Base-by-base conservation (phyloP, 768 basidiomycete genomes). In the Porpolomopsis calyptriformis region DNA sequence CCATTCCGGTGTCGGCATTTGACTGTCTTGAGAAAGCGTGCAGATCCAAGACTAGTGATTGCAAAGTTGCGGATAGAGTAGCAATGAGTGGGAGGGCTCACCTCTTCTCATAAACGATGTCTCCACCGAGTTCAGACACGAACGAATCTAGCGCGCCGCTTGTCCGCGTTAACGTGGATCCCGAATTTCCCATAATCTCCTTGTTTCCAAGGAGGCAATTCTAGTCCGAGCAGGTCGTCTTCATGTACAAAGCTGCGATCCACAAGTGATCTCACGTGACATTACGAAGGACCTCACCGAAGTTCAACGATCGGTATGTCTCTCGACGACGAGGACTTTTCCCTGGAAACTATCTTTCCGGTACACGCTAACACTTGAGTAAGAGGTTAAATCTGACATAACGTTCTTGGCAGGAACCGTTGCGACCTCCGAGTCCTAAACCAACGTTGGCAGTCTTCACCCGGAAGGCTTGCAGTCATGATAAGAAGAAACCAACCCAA, bases 51-150 rank as follows among this genome's bases (percentile, higher is more conserved):
- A 56, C 85, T 86, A 27, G 6, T 16, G 31, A 16, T 24, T 33
- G 36, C 31, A 24, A 48, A 16, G 45, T 40, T 35, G 29, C n/a
- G 23, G 23, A 29, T 19, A 34, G 37, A 11, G n/a, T 12, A 45
- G 41, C 14, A 24, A 29, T 31, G 4, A 40, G 3, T 7, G 11
- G 14, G 8, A 25, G 24, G 14, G 55, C 73, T 43, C 43, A 91
- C 94, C 85, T 89, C 71, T 87, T 85, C 59, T 98, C 94, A 57
- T 96, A 97, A 2, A 85, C 72, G 16, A 96, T 72, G 59, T 96
- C 92, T 2, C 74, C 73, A 9, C 85, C 85, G 19, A 98, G 73
- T 59, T 99, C 94, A 2, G 82, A 73, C 11, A 99, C 82, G 58
- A 88, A 93, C 2, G 87, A 90, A 63, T 96, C 92, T 49, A 94